These are phyloP conservation scores for Tetrahymena malaccensis DNA, from an alignment of 73 alveolate genomes.

Conservation along the genomic window DNA sequence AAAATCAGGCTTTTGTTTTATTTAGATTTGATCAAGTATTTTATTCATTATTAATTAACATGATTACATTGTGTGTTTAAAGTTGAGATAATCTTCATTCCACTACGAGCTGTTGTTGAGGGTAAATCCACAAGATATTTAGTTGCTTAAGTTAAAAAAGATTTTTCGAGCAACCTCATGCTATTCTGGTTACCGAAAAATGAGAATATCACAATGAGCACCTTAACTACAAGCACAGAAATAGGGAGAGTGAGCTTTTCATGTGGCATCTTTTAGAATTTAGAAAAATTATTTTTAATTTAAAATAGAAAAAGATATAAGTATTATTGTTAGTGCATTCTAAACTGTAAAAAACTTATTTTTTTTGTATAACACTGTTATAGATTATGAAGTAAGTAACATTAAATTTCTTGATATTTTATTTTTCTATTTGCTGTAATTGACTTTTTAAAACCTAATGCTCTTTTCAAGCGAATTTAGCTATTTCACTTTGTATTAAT, in stretches of 20 bases:
- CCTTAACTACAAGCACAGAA: neutral
- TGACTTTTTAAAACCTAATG: no score
- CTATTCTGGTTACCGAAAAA: neutral
- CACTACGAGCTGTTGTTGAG: neutral
- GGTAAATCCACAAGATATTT: neutral
- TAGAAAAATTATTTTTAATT: no score
- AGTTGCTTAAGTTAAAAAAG: neutral
- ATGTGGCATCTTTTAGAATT: neutral
- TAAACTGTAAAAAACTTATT: neutral
- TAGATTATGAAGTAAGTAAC: neutral
- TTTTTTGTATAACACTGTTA: neutral
- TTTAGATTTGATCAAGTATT: neutral
- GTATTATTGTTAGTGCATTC: no score
- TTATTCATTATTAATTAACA: neutral
- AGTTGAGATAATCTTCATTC: neutral
- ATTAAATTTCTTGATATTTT: neutral
- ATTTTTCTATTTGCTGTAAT: neutral
- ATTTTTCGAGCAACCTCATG: neutral
- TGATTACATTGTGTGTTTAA: neutral
- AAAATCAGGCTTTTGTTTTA: no score
- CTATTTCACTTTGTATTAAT: no score
- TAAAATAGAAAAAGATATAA: neutral
- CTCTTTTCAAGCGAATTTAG: neutral
- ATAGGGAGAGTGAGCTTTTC: neutral
- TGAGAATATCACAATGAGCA: neutral